Base-by-base conservation (phyloP, 345 rosid species). In the Triadica sebifera region DNA sequence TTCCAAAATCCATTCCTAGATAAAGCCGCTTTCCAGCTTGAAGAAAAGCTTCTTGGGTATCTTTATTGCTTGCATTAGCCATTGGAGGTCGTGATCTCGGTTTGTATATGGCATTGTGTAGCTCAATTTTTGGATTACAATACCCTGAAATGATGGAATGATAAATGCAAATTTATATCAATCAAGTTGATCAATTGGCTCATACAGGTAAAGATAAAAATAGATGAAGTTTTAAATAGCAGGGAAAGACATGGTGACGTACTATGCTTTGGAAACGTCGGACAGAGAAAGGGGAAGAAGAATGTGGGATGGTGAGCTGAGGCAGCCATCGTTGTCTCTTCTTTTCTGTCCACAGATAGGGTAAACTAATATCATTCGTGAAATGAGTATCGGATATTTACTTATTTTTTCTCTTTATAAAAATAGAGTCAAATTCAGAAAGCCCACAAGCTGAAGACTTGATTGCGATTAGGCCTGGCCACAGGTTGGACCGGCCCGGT, bases 1-100 rank as follows among this genome's bases (percentile, higher is more conserved):
- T 94, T 41, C 98, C 97, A 78, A 94, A 94, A 72, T 94, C 98
- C 97, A 94, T 85, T 34, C 98, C 98, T 22, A 94, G 85, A 78
- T 85, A 92, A 43, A 90, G 92, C 78, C 84, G 73, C 19, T 81
- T 89, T 8, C 78, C 64, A 43, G 10, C 73, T 74, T 29, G 67
- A 79, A 74, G 22, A 38, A 65, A 72, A 75, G 64, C 65, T 80
- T 51, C 80, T 43, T 45, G 69, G 59, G 61, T 46, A 66, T 71
- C 70, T 65, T 75, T 67, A 57, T 66, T 76, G 57, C 85, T 72
- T 59, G 25, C 57, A 66, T 29, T 45, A 57, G 70, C 79, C 95
- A 83, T 83, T 25, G 29, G 16, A 79, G 76, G 80, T 56, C 37
- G 52, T 29, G 49, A 45, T 20, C 72, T 72, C 69, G 56, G 58